Base-by-base conservation (phyloP, 148 eudicot species). In the Selenicereus undatus region DNA sequence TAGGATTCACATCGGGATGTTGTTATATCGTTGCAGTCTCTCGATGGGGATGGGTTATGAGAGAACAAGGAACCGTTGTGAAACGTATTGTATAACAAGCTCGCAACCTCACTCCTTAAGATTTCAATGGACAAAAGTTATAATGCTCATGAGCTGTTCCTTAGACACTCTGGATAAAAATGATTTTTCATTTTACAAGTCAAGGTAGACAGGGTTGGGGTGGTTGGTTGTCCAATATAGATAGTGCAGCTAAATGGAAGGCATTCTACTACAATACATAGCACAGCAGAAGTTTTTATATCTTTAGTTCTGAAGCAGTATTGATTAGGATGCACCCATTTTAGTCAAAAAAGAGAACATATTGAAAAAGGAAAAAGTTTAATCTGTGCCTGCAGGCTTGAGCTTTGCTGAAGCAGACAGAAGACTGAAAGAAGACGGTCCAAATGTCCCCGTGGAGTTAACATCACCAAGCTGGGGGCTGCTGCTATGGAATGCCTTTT, bases 401-500 rank as follows among this genome's bases (percentile, higher is more conserved):
- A 86, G 88, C 84, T 89, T 89, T 51, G 66, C 76, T 43, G 91
- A 89, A 87, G 91, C 91, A 43, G 91, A 87, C 35, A 83, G 78
- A 72, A 83, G 91, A 79, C 56, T 85, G 82, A 76, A 79, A 82
- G 89, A 86, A 79, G 74, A 79, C 66, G 91, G 91, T 78, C 89
- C 86, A 52, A 89, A 89, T 83, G 79, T 78, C 81, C 86, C 91
- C 77, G 82, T 86, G 54, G 86, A 86, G 78, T 83, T 86, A 65
- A 82, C 81, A 18, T 86, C 84, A 74, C 87, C 87, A 26, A 88
- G 83, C 82, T 88, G 89, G 89, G 83, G 90, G 89, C 81, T 73
- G 66, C 90, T 88, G 80, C 77, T 88, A 16, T 88, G 89, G 89
- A 88, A 73, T 81, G 90, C 90, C n/a, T 86, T 85, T 35, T 86